These are phyloP conservation scores for Torrubiella hemipterigena DNA, from an alignment of 2,329 filamentous ascomycete species.

Conservation along the genomic window DNA sequence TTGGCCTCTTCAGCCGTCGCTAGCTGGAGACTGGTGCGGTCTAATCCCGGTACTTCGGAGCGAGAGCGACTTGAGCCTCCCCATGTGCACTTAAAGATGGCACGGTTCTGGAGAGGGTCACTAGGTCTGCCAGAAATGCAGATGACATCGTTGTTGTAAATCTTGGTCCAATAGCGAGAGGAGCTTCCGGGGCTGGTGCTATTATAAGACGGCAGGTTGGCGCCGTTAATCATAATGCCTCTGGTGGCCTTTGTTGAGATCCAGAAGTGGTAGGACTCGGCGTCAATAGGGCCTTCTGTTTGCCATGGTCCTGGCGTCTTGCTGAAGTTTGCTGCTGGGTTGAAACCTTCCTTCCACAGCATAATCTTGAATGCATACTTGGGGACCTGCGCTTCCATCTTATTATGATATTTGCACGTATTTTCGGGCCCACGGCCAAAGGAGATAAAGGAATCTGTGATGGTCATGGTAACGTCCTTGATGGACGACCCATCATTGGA, in stretches of 20 bases:
- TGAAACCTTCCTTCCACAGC: conserved; percentile 59
- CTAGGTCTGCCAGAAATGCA: conserved; percentile 51
- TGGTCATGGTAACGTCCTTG: conserved; percentile 46
- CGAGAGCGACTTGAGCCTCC: conserved; percentile 38
- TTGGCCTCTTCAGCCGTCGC: no score
- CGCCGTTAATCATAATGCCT: conserved; percentile 67
- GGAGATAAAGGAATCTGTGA: conserved; percentile 56
- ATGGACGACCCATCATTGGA: conserved; percentile 55
- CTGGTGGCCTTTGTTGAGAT: conserved; percentile 69
- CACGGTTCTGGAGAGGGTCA: conserved; percentile 26
- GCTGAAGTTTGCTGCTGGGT: conserved; percentile 41
- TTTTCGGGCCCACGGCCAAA: conserved; percentile 67
- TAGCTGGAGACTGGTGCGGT: no score
- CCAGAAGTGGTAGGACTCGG: conserved; percentile 53
- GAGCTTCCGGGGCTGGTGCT: conserved; percentile 39
- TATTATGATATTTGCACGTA: conserved; percentile 52
- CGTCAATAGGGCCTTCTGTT: conserved; percentile 18
- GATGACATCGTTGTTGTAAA: conserved; percentile 69
- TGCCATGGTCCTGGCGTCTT: conserved; percentile 36
- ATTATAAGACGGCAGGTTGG: conserved; percentile 46
- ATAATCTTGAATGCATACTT: conserved; percentile 72
- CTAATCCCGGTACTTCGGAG: conserved; percentile 9
- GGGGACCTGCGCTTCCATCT: conserved; percentile 59
- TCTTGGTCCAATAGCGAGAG: conserved; percentile 50
- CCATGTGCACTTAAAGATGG: conserved; percentile 43